phyloP scores from a whole-genome alignment of 495 filamentous ascomycete species.

The Rhypophila decipiens region DNA sequence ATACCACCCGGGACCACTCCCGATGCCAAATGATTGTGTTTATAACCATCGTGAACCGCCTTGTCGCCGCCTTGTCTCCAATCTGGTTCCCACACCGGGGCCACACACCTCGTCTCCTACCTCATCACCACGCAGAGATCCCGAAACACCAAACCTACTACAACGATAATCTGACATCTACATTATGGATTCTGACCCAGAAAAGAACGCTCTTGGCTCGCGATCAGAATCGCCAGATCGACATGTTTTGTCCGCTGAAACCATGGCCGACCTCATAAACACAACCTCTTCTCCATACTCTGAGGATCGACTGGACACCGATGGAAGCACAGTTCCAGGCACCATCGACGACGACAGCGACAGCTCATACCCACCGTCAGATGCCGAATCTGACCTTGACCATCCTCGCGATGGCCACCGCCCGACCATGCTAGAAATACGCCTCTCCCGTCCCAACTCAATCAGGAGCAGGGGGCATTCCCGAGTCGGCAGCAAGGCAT shows the following conservation, averaged over 20 bases:
- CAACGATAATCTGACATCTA: too few relatives aligned
- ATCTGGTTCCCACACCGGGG: too few relatives aligned
- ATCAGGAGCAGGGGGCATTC: background rate
- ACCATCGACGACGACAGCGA: slow-evolving; percentile 3
- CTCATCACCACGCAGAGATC: background rate
- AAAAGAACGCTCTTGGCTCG: background rate
- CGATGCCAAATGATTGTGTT: too few relatives aligned
- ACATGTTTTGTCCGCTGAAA: background rate
- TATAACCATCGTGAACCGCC: too few relatives aligned
- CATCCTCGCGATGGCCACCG: slow-evolving; percentile 23
- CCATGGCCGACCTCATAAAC: background rate
- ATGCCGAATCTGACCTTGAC: too few relatives aligned
- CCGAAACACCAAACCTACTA: too few relatives aligned
- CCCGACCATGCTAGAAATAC: slow-evolving; percentile 13
- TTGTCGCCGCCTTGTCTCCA: too few relatives aligned
- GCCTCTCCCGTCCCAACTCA: background rate
- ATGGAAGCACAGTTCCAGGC: background rate
- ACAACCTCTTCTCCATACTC: background rate
- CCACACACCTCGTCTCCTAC: background rate
- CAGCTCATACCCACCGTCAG: slow-evolving; percentile 9
- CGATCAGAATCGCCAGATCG: background rate
- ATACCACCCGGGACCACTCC: too few relatives aligned
- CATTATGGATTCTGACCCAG: background rate
- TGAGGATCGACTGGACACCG: background rate
- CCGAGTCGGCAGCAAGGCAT: background rate